These are phyloP conservation scores for Ustilago lituana DNA, from an alignment of 1,284 basidiomycete species.

Conservation along the genomic window DNA sequence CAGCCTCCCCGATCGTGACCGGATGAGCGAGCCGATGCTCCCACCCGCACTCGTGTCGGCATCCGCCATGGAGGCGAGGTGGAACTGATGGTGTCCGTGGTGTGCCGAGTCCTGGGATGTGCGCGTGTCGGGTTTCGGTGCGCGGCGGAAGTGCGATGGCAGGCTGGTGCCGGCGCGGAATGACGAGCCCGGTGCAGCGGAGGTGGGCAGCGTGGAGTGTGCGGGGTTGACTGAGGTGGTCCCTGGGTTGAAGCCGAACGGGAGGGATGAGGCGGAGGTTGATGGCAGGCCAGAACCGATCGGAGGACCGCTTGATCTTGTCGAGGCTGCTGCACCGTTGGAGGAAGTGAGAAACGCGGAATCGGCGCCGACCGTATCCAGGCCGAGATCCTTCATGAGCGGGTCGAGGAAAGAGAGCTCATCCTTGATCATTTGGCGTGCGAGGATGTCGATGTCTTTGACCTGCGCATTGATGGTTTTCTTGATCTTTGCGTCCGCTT, in stretches of 20 bases:
- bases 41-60: neutral
- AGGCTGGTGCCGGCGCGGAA: too few relatives aligned
- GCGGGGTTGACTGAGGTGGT: neutral
- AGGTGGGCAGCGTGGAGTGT: neutral
- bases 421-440: conserved; percentile 54
- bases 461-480: conserved; percentile 41
- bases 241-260: conserved; percentile 12
- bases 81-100: conserved; percentile 33
- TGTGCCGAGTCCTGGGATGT: conserved; percentile 1
- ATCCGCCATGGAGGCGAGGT: conserved; percentile 8
- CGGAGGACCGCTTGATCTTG: neutral
- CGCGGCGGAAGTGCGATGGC: conserved; percentile 23
- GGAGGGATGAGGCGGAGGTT: conserved; percentile 13
- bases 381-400: conserved; percentile 31
- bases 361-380: neutral
- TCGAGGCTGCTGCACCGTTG: neutral
- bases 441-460: conserved; percentile 54
- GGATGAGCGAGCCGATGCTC: conserved; percentile 6
- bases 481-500: conserved; percentile 57
- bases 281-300: conserved; percentile 15
- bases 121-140: neutral
- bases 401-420: conserved; percentile 49
- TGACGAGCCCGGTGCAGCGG: neutral
- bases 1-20: conserved; percentile 17
- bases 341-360: conserved; percentile 3